Evolutionary conservation across 225 moss, liverwort and hornwort genomes (phyloP), one percentile per base, ranked within the genome.

Genomic region (Bryum argenteum): DNA sequence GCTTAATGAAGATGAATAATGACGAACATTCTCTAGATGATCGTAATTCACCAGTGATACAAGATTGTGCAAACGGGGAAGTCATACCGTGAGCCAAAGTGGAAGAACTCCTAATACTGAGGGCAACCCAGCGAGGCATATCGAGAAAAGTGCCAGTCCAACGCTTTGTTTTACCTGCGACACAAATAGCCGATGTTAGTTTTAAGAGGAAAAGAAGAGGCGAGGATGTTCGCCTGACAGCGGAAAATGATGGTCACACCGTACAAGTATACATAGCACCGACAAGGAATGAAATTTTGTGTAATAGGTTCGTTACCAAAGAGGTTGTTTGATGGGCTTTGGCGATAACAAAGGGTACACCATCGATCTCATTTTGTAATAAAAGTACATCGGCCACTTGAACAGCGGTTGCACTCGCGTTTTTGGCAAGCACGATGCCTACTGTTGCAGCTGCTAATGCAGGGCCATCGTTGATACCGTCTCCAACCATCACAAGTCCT

Each of bases 141-240:
- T 94, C 70, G 92, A 94, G 53, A 82, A 83, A 7, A 98, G 85
- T 40, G 98, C 98, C 80, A 98, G 89, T 17, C 82, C 91, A 41
- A 98, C 98, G 71, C 98, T 94, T 77, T 98, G 98, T 83, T 98
- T 94, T 18, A 98, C 93, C 96, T 97, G 87, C 78, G 73, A 74
- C 47, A 50, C 17, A 41, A 79, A 5, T 61, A 79, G 28, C 11
- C 55, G 62, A 54, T 2, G 59, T 72, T 42, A 58, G 1, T 17
- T 20, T 56, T 33, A 19, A 48, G 33, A 6, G 15, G 39, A 11
- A 58, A 51, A 22, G 18, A 8, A 50, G 13, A 21, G 57, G 43
- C 18, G 15, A 62, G 14, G 37, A 39, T 12, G 44, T 74, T 74
- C 26, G 15, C 15, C 21, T 72, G 58, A 48, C 20, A 1, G 28